A percentile compares a stretch with the other conserved stretches of the same genome.
These are phyloP conservation scores for Rhodosporidiobolus odoratus DNA, from an alignment of 768 basidiomycete species.

Conservation along the genomic window DNA sequence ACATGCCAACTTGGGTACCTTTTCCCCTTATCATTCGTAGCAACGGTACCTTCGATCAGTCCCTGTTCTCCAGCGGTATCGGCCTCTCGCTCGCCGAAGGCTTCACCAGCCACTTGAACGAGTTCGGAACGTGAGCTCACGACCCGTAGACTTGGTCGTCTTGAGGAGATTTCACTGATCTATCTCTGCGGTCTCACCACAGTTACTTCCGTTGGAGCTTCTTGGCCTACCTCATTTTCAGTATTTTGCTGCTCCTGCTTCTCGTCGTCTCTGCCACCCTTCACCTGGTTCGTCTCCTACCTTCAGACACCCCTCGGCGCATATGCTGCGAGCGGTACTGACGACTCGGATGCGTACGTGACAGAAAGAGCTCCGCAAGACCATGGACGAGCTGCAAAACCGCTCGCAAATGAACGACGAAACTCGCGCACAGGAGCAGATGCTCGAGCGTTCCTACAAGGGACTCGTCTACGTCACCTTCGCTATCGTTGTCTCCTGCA, in stretches of 20 bases:
- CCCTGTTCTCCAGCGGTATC: background rate
- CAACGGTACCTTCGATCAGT: constrained; percentile 7
- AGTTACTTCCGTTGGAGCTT: constrained; percentile 25
- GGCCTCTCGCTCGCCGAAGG: background rate
- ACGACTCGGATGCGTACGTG: no score
- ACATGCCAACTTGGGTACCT: background rate
- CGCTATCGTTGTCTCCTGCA: background rate
- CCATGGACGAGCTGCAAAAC: constrained; percentile 16
- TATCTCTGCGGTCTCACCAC: no score
- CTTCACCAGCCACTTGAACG: background rate
- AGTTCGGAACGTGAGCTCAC: constrained; percentile 11
- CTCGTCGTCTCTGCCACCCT: constrained; percentile 5
- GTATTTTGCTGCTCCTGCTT: background rate
- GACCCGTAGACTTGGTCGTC: background rate
- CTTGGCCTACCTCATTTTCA: constrained; percentile 10
- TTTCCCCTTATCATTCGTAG: background rate
- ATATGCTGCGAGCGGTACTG: background rate
- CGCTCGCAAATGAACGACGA: constrained; percentile 3
- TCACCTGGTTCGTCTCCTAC: constrained; percentile 8
- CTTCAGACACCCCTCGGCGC: background rate
- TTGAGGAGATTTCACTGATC: background rate
- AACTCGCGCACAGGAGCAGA: constrained; percentile 1
- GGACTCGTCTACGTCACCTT: constrained; percentile 4
- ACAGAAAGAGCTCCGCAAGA: constrained; percentile 21
- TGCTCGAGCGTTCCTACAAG: constrained; percentile 10